Conservation (phyloP, 2,329 filamentous ascomycete genomes). For the Chrysoporthe deuterocubensis region DNA sequence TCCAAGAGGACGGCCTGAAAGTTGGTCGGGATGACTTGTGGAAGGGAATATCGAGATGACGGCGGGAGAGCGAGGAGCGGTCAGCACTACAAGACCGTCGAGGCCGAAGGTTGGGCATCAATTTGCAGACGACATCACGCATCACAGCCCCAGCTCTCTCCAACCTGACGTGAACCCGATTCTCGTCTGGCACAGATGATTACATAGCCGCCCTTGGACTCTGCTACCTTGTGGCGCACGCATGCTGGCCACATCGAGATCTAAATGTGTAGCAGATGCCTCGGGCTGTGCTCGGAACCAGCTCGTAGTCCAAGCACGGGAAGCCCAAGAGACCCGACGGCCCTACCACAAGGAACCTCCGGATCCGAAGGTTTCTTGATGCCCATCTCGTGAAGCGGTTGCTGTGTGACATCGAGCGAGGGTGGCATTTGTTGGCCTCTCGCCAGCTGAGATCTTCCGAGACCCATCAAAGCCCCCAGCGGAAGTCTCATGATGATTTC, state of each 20-base stretch:
- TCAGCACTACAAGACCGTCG: constrained; percentile 6
- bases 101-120: constrained; percentile 27
- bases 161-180: constrained; percentile 15
- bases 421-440: constrained; percentile 9
- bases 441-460: background rate
- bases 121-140: constrained; percentile 14
- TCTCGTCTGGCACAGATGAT: constrained; percentile 16
- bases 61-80: constrained; percentile 16
- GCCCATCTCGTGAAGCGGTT: background rate
- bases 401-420: background rate
- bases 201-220: background rate
- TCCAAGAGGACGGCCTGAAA: constrained; percentile 6
- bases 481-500: background rate
- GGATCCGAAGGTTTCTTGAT: background rate
- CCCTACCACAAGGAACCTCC: background rate
- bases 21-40: constrained; percentile 7
- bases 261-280: background rate
- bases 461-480: background rate
- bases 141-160: constrained; percentile 5
- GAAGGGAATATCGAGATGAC: constrained; percentile 13
- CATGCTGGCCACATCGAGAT: constrained; percentile 18
- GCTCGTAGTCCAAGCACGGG: background rate
- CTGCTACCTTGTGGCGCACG: constrained; percentile 20
- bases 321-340: background rate
- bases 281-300: background rate